A percentile compares a stretch with the other conserved stretches of the same genome.
These are phyloP conservation scores for Novymonas esmeraldas DNA, from an alignment of 208 protist genomes.

Conservation along the genomic window DNA sequence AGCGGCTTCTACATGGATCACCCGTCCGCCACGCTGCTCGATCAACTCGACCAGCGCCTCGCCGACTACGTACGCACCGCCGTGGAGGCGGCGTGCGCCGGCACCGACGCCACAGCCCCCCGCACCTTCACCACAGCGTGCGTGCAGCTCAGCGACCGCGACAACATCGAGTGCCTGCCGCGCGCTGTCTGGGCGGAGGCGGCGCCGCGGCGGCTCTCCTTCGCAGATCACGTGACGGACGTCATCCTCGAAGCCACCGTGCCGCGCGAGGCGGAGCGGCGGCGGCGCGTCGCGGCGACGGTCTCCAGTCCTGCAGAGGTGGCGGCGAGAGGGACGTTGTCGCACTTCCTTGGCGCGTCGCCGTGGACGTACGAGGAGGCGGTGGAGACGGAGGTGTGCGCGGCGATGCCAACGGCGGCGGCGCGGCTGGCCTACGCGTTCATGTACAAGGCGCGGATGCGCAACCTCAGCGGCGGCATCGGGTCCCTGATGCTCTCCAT, in stretches of 20 bases:
- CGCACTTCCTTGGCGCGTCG: conserved; percentile 42
- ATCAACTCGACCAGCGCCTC: conserved; percentile 31
- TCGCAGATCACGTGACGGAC: conserved; percentile 41
- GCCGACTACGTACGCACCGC: conserved; percentile 22
- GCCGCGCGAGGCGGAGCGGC: conserved; percentile 15
- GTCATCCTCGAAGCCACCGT: conserved; percentile 27
- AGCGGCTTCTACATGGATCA: conserved; percentile 23
- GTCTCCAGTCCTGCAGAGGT: not conserved
- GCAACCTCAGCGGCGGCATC: conserved; percentile 49
- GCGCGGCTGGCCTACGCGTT: conserved; percentile 53
- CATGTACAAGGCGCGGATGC: conserved; percentile 40
- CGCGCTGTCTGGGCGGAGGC: conserved; percentile 15
- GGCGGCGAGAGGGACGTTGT: conserved; percentile 28
- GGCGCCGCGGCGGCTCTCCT: conserved; percentile 7
- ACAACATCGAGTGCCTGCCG: conserved; percentile 39
- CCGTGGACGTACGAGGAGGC: conserved; percentile 46
- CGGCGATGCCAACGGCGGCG: conserved; percentile 16
- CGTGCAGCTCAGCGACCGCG: conserved; percentile 27
- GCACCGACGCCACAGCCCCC: not conserved
- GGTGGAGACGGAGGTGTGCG: conserved; percentile 10
- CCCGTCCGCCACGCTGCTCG: conserved; percentile 12
- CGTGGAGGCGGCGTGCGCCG: conserved; percentile 12
- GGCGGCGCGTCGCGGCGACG: conserved; percentile 2
- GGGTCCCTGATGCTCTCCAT: conserved; percentile 50
- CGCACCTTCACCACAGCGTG: conserved; percentile 18